Conservation (phyloP, 192 early-diverging fungal species). For the Coemansia erecta region DNA sequence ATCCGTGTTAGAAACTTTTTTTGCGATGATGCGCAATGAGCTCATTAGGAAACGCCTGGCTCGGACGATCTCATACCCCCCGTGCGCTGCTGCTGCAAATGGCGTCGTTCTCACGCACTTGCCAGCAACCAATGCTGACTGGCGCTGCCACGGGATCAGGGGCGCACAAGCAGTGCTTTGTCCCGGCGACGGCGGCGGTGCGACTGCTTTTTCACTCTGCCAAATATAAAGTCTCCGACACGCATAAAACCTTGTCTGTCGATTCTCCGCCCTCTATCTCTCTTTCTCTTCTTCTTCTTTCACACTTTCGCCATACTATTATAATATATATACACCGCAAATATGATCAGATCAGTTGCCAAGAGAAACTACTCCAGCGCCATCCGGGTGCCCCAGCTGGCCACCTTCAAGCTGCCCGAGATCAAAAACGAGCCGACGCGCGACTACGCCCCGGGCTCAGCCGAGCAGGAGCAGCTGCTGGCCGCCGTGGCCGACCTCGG, state of each 20-base stretch:
- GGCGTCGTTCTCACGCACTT: neutral
- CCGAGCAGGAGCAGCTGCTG: conserved; percentile 70
- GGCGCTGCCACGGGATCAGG: too few relatives aligned
- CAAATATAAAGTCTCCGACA: too few relatives aligned
- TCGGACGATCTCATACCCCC: neutral
- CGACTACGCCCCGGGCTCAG: conserved; percentile 72
- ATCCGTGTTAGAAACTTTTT: neutral
- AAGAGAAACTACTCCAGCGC: conserved; percentile 15
- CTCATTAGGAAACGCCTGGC: neutral
- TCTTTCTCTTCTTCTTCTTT: too few relatives aligned
- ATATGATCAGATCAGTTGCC: neutral
- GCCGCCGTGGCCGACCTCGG: conserved; percentile 77
- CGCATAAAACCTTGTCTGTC: neutral
- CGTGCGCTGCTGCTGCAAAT: neutral
- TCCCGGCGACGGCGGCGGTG: too few relatives aligned
- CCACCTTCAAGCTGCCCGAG: conserved; percentile 75
- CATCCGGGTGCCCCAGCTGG: conserved; percentile 62
- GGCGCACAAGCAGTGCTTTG: too few relatives aligned
- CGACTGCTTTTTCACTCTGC: too few relatives aligned
- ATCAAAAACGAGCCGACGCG: conserved; percentile 88
- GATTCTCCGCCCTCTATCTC: too few relatives aligned
- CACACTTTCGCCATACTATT: too few relatives aligned
- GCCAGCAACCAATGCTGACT: too few relatives aligned
- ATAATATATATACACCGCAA: too few relatives aligned
- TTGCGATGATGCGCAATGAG: neutral